Conservation (phyloP, 2,329 filamentous ascomycete genomes). For the Aspergillus caelatus region DNA sequence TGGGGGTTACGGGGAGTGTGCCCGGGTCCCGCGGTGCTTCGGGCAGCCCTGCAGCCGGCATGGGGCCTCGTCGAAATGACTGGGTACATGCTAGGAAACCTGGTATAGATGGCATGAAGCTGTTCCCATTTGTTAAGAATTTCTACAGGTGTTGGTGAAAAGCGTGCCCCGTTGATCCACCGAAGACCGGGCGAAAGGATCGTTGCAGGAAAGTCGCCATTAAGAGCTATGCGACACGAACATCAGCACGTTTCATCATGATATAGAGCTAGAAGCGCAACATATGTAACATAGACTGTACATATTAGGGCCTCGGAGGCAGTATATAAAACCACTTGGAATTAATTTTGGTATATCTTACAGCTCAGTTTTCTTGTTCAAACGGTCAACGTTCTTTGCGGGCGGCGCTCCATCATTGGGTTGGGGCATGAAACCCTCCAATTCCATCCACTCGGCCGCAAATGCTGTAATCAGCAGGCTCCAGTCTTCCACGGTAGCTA, state of each 20-base stretch:
- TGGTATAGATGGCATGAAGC: conserved; percentile 24
- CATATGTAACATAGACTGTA: conserved; percentile 9
- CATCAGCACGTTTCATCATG: conserved; percentile 18
- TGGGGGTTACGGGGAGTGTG: conserved; percentile 57
- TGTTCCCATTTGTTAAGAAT: background rate
- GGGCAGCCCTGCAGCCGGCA: conserved; percentile 48
- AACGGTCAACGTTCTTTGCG: conserved; percentile 8
- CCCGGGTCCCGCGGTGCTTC: conserved; percentile 55
- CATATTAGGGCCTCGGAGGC: background rate
- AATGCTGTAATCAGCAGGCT: conserved; percentile 81
- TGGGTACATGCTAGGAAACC: conserved; percentile 50
- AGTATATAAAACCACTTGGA: conserved; percentile 4
- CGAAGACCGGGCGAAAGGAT: background rate
- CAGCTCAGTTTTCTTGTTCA: conserved; percentile 43
- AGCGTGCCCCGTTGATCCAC: background rate
- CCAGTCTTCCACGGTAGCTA: conserved; percentile 83
- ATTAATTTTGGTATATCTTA: conserved; percentile 35
- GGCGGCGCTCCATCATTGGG: background rate
- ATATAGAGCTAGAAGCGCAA: background rate
- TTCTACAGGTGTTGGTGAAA: background rate
- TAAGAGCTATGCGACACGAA: conserved; percentile 18
- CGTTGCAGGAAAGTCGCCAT: conserved; percentile 4
- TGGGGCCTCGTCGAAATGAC: conserved; percentile 53
- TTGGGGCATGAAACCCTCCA: conserved; percentile 59
- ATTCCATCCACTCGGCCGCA: conserved; percentile 87